Conservation (phyloP, 441 rosid genomes). For the Melastoma candidum region DNA sequence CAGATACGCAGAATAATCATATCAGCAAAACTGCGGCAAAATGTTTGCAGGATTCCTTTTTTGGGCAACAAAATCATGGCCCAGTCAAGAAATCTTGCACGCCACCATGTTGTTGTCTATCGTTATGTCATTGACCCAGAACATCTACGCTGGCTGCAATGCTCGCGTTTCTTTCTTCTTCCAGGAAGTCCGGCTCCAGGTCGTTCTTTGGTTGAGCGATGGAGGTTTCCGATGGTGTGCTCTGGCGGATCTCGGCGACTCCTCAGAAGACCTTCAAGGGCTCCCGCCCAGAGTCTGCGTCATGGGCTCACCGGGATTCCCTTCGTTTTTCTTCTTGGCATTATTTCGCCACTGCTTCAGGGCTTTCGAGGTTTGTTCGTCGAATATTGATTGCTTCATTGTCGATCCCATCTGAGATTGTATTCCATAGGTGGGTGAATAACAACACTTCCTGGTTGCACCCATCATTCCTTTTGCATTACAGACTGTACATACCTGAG, state of each 20-base stretch:
- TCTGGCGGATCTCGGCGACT: neutral
- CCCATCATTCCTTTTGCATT: too few relatives aligned
- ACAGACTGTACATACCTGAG: conserved; percentile 47
- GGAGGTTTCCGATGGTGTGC: neutral
- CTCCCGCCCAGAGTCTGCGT: conserved; percentile 20
- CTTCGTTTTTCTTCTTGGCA: conserved; percentile 50
- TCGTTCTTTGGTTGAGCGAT: conserved; percentile 12
- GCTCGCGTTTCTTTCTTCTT: conserved; percentile 27
- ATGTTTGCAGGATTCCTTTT: too few relatives aligned
- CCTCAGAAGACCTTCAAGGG: conserved; percentile 15
- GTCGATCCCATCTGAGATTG: conserved; percentile 83
- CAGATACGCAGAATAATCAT: too few relatives aligned
- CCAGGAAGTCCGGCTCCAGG: conserved; percentile 17
- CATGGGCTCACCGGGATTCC: conserved; percentile 16
- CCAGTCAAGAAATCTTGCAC: too few relatives aligned
- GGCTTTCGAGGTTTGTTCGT: conserved; percentile 82
- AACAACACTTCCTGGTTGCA: neutral
- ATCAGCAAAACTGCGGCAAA: too few relatives aligned
- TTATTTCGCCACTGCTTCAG: conserved; percentile 73
- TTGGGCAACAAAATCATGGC: too few relatives aligned
- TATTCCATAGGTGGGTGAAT: neutral
- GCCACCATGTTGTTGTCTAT: too few relatives aligned
- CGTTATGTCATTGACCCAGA: conserved; percentile 15
- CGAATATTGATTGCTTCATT: conserved; percentile 91
- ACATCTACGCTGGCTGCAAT: conserved; percentile 41